Percentiles rank a stretch among this genome's conserved stretches.
Evolutionary conservation across 2,329 filamentous ascomycete genomes (phyloP).

Genomic region (Setomelanomma holmii): DNA sequence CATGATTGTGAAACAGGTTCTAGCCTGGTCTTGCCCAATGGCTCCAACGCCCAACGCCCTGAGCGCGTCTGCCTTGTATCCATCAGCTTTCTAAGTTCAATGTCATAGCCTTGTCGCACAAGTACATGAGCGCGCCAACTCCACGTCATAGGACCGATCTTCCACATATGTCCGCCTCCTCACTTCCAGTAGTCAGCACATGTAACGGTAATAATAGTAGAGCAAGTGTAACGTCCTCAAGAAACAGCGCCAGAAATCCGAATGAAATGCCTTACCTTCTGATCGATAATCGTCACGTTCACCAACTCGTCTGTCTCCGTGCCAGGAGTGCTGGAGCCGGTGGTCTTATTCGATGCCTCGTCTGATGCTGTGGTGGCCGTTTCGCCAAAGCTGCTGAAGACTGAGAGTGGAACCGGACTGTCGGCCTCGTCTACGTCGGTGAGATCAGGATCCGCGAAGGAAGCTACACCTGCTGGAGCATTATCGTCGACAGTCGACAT

Average conservation of each 20-base stretch:
- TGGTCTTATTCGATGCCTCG: not conserved
- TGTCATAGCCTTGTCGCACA: too few relatives aligned
- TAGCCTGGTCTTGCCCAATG: too few relatives aligned
- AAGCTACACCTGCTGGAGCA: slow-evolving; percentile 89
- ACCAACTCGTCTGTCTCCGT: not conserved
- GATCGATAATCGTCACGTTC: slow-evolving; percentile 9
- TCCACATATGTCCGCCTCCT: slow-evolving; percentile 3
- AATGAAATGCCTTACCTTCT: slow-evolving; percentile 25
- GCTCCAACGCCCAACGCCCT: too few relatives aligned
- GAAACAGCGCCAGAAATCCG: slow-evolving; percentile 8
- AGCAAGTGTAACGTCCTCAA: not conserved
- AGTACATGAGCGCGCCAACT: too few relatives aligned
- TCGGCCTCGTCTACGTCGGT: slow-evolving; percentile 85
- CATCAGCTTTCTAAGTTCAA: too few relatives aligned
- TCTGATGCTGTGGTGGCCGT: not conserved
- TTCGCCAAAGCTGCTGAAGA: slow-evolving; percentile 19
- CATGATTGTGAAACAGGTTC: too few relatives aligned
- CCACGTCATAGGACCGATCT: too few relatives aligned
- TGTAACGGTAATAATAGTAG: not conserved
- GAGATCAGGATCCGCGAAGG: slow-evolving; percentile 89
- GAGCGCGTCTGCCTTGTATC: too few relatives aligned
- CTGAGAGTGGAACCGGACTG: slow-evolving; percentile 9
- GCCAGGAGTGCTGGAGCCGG: not conserved
- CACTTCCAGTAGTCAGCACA: slow-evolving; percentile 1
- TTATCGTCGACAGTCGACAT: slow-evolving; percentile 79